These are phyloP conservation scores for Ampelocalamus luodianensis DNA, from an alignment of 176 grass and related monocot genomes.

Conservation along the genomic window DNA sequence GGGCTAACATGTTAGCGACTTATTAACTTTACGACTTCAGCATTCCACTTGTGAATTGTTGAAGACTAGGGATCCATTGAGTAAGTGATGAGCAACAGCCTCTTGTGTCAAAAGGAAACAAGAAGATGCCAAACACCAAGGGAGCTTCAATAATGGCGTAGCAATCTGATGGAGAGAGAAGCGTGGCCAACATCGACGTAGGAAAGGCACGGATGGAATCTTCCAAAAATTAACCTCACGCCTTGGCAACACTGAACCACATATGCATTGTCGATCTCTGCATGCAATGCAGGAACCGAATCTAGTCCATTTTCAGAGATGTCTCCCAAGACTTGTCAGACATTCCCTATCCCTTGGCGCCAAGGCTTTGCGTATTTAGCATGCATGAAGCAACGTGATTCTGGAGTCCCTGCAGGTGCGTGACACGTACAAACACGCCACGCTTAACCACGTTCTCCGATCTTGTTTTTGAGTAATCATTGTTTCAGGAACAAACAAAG, in stretches of 20 bases:
- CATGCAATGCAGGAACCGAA: neutral
- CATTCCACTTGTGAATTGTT: conserved; percentile 36
- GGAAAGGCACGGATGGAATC: neutral
- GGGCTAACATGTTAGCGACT: conserved; percentile 39
- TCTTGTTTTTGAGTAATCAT: conserved; percentile 32
- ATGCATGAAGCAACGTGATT: neutral
- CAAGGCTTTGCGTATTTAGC: neutral
- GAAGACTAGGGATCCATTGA: neutral
- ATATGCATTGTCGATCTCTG: neutral
- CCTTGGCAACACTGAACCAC: neutral
- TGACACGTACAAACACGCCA: conserved; percentile 23
- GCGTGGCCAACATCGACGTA: neutral
- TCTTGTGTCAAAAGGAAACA: neutral
- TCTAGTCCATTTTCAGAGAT: neutral
- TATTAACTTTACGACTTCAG: conserved; percentile 33
- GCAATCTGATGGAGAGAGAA: neutral
- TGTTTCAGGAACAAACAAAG: conserved; percentile 28
- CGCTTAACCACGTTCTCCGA: conserved; percentile 8
- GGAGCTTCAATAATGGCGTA: neutral
- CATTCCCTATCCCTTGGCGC: neutral
- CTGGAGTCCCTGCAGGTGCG: conserved; percentile 15
- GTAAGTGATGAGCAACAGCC: neutral
- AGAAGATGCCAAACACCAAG: neutral
- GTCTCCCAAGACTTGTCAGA: neutral
- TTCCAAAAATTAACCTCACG: conserved; percentile 1